These are phyloP conservation scores for Dothiorella sarmentorum DNA, from an alignment of 2,329 filamentous ascomycete species.

Conservation along the genomic window DNA sequence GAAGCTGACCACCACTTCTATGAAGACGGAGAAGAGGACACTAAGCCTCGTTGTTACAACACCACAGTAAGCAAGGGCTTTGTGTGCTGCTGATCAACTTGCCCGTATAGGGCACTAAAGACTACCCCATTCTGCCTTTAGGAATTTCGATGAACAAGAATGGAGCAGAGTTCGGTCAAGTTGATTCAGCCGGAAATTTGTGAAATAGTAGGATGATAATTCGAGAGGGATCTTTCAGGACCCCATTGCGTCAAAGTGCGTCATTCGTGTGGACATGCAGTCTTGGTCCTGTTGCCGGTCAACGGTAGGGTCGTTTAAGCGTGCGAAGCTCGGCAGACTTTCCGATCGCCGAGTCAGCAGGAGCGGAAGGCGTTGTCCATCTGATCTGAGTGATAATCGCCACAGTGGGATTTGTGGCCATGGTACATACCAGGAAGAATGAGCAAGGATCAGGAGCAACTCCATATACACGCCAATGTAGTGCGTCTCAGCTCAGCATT, in stretches of 20 bases:
- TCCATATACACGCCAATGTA: no score
- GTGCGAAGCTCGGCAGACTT: not conserved
- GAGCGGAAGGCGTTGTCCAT: not conserved
- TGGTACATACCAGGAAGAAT: no score
- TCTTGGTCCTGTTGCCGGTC: not conserved
- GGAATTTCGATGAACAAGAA: not conserved
- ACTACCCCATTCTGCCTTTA: not conserved
- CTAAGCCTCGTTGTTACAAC: not conserved
- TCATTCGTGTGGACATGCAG: not conserved
- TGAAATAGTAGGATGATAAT: not conserved
- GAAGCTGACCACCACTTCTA: not conserved
- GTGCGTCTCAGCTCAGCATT: no score
- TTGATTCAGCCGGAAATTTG: not conserved
- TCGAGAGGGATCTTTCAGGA: not conserved
- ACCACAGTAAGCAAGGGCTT: not conserved
- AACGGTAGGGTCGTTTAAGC: not conserved
- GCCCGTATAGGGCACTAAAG: not conserved
- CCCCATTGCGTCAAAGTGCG: not conserved
- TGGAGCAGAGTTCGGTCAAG: not conserved
- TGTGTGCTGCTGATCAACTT: not conserved
- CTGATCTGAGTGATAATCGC: slow-evolving; percentile 1
- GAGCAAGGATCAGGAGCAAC: not conserved
- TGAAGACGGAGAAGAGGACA: not conserved
- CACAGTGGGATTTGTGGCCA: not conserved
- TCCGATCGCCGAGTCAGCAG: not conserved